A percentile compares a stretch with the other conserved stretches of the same genome.
These are phyloP conservation scores for Fonsecaea nubica DNA, from an alignment of 2,329 filamentous ascomycete species.

Conservation along the genomic window DNA sequence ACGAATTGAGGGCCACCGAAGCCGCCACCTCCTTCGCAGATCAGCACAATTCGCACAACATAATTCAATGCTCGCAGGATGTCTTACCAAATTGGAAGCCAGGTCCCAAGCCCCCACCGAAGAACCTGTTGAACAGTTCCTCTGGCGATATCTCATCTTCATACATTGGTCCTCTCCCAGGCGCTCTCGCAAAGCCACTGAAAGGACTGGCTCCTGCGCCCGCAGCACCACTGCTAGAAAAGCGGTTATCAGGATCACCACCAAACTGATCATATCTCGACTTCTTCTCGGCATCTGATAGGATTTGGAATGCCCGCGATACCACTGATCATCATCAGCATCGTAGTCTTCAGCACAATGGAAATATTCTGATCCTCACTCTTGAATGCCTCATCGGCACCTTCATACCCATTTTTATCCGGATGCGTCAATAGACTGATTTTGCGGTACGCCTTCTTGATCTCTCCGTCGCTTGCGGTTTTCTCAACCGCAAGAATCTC, in stretches of 20 bases:
- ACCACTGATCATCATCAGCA: conserved; percentile 67
- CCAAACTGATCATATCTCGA: conserved; percentile 86
- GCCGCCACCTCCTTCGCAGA: conserved; percentile 56
- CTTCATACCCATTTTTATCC: conserved; percentile 96
- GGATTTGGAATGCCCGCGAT: conserved; percentile 86
- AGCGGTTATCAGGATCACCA: conserved; percentile 88
- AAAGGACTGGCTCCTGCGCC: conserved; percentile 53
- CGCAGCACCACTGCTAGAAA: conserved; percentile 61
- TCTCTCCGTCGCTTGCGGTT: conserved; percentile 76
- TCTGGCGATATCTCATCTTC: conserved; percentile 94
- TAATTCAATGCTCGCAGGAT: conserved; percentile 17
- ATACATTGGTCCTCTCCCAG: conserved; percentile 67
- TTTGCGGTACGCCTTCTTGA: conserved; percentile 98
- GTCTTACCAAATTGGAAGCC: conserved; percentile 70
- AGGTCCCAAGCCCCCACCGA: conserved; percentile 71
- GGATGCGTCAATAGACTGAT: conserved; percentile 93
- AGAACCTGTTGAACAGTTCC: conserved; percentile 96
- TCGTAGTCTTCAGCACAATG: not conserved
- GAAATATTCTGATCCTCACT: conserved; percentile 61
- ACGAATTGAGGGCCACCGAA: conserved; percentile 90
- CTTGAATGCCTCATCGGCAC: conserved; percentile 98
- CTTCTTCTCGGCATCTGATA: conserved; percentile 93
- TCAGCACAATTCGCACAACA: conserved; percentile 16
- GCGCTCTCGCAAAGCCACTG: conserved; percentile 54
- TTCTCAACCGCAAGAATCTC: conserved; percentile 82